phyloP scores from a whole-genome alignment of 768 basidiomycete genomes.

The Collybia sordida region DNA sequence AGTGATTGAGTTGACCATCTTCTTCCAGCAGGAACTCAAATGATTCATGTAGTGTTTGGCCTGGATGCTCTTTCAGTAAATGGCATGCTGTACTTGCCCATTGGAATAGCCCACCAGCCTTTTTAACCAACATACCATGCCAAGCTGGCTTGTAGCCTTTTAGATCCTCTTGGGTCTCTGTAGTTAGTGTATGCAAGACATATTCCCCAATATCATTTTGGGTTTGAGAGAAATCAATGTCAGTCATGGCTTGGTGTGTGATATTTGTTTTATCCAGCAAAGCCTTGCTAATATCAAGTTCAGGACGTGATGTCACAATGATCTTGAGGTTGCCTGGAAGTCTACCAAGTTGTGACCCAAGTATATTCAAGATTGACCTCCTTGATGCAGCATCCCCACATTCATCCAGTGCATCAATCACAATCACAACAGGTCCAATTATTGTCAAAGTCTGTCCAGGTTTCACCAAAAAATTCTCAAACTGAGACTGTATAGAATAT shows the following conservation, averaged over 20 bases:
- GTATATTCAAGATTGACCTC: conserved; percentile 16
- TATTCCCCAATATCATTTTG: not conserved
- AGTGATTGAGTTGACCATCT: not conserved
- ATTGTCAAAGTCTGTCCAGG: conserved; percentile 7
- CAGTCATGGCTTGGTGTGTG: not conserved
- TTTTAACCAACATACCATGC: not conserved
- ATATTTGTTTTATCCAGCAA: conserved; percentile 3
- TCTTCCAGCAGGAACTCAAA: too few relatives aligned
- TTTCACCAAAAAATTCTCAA: too few relatives aligned
- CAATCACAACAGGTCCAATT: conserved; percentile 20
- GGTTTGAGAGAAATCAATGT: not conserved
- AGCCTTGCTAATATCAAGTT: conserved; percentile 19
- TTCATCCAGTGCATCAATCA: conserved; percentile 38
- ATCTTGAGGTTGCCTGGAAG: conserved; percentile 28
- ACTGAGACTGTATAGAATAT: conserved; percentile 12
- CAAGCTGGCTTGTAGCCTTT: not conserved
- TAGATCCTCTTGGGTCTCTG: not conserved
- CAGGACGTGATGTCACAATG: conserved; percentile 29
- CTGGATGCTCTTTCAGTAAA: not conserved
- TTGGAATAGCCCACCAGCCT: not conserved
- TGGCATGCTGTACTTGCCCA: not conserved
- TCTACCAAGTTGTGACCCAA: conserved; percentile 9
- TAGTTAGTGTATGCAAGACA: not conserved
- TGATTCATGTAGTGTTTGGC: not conserved
- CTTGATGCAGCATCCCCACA: conserved; percentile 20